Conservation (phyloP, 2,329 filamentous ascomycete genomes). For the Stemphylium lycopersici region DNA sequence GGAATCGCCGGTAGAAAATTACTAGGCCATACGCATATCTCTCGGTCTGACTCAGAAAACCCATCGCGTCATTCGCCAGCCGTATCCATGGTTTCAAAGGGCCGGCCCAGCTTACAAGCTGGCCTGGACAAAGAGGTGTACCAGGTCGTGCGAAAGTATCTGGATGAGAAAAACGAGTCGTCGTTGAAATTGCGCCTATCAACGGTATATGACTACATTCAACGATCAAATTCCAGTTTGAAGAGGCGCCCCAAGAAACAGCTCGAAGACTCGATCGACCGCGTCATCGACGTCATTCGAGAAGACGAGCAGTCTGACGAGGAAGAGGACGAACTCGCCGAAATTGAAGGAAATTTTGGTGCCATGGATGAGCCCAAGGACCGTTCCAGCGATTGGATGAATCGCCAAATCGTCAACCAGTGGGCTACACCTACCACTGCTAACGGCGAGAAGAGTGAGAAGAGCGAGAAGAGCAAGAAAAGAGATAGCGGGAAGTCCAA, state of each 20-base stretch:
- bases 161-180: slow-evolving; percentile 64
- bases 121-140: slow-evolving; percentile 65
- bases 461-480: slow-evolving; percentile 48
- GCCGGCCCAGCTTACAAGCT: slow-evolving; percentile 43
- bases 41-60: neutral
- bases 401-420: slow-evolving; percentile 66
- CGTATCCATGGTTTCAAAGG: slow-evolving; percentile 35
- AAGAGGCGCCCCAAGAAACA: slow-evolving; percentile 81
- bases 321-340: slow-evolving; percentile 60
- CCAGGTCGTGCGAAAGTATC: slow-evolving; percentile 76
- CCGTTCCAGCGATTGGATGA: slow-evolving; percentile 63
- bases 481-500: slow-evolving; percentile 59
- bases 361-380: slow-evolving; percentile 30
- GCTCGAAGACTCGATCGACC: slow-evolving; percentile 83
- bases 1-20: too few relatives aligned
- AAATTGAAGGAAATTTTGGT: slow-evolving; percentile 51
- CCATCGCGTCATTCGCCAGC: neutral
- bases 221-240: slow-evolving; percentile 83
- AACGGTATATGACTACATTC: slow-evolving; percentile 78
- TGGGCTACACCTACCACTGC: slow-evolving; percentile 54
- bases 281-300: slow-evolving; percentile 75
- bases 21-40: neutral
- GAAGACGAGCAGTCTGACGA: slow-evolving; percentile 61
- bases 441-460: slow-evolving; percentile 41
- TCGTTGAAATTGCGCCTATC: slow-evolving; percentile 62